phyloP scores from a whole-genome alignment of 2,329 filamentous ascomycete species.

The Akanthomyces lecanii region DNA sequence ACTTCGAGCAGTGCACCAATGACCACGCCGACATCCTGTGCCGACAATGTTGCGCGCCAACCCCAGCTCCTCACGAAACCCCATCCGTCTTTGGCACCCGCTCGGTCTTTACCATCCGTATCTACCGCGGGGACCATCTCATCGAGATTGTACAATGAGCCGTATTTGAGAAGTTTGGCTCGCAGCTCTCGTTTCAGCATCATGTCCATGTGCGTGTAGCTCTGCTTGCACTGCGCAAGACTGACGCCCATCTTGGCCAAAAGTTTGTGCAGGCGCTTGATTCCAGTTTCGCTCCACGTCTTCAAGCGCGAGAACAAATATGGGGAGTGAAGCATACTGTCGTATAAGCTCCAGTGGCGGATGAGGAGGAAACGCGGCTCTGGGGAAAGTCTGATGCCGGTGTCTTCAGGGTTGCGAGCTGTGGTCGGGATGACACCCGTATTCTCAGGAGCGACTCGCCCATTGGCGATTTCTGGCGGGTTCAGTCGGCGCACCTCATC shows the following conservation, averaged over 20 bases:
- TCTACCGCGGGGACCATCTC: conserved; percentile 81
- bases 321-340: conserved; percentile 96
- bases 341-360: conserved; percentile 94
- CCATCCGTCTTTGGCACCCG: conserved; percentile 83
- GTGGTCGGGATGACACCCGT: conserved; percentile 85
- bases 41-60: conserved; percentile 90
- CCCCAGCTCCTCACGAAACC: conserved; percentile 97
- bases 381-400: conserved; percentile 83
- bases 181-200: conserved; percentile 85
- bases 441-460: conserved; percentile 59
- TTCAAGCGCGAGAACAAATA: conserved; percentile 89
- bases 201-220: conserved; percentile 98
- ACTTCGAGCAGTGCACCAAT: conserved; percentile 91
- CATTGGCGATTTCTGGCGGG: conserved; percentile 64
- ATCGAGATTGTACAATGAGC: conserved; percentile 87
- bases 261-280: conserved; percentile 86
- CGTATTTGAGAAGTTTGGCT: conserved; percentile 83
- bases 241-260: conserved; percentile 98
- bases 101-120: conserved; percentile 64
- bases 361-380: conserved; percentile 92
- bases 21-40: conserved; percentile 90
- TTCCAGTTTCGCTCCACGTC: conserved; percentile 87
- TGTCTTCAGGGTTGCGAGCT: conserved; percentile 84
- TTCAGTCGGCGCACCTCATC: conserved; percentile 95
- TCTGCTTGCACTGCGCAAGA: conserved; percentile 88